Evolutionary conservation across 2,329 filamentous ascomycete genomes (phyloP).

Genomic region (Byssothecium circinans): DNA sequence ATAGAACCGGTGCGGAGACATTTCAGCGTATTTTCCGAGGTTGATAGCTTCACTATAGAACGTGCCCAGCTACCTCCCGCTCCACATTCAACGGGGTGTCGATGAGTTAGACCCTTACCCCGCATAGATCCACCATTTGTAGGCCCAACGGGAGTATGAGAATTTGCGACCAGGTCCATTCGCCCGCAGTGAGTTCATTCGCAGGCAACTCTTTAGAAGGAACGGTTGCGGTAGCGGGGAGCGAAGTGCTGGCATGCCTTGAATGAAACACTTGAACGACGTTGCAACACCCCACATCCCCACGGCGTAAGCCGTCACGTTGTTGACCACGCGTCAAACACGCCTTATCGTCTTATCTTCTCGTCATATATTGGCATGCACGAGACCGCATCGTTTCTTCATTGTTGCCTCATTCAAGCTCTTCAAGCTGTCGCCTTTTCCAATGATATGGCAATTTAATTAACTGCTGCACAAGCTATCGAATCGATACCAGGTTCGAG

Average conservation of each 20-base stretch:
- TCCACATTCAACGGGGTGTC: not conserved
- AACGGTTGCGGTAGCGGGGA: not conserved
- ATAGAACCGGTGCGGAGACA: not conserved
- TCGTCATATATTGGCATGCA: constrained; percentile 23
- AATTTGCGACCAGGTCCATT: not conserved
- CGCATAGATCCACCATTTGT: too few species aligned
- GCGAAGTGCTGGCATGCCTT: not conserved
- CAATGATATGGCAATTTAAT: constrained; percentile 21
- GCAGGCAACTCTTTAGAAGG: not conserved
- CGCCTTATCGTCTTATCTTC: constrained; percentile 21
- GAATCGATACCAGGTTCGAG: constrained; percentile 13
- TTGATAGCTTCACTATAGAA: not conserved
- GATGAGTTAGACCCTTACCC: constrained; percentile 1
- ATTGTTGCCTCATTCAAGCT: constrained; percentile 14
- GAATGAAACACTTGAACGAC: not conserved
- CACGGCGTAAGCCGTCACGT: constrained; percentile 5
- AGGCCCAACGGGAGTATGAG: not conserved
- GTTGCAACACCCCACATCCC: not conserved
- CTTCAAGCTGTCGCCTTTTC: constrained; percentile 22
- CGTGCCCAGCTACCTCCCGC: not conserved
- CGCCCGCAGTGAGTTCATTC: not conserved
- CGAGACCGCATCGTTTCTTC: constrained; percentile 4
- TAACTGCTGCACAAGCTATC: constrained; percentile 10
- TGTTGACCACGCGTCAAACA: constrained; percentile 6
- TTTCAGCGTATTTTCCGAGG: too few species aligned